Percentiles rank a stretch among this genome's conserved stretches.
phyloP scores from a whole-genome alignment of 179 eudicot genomes.

The Spergularia azorica region DNA sequence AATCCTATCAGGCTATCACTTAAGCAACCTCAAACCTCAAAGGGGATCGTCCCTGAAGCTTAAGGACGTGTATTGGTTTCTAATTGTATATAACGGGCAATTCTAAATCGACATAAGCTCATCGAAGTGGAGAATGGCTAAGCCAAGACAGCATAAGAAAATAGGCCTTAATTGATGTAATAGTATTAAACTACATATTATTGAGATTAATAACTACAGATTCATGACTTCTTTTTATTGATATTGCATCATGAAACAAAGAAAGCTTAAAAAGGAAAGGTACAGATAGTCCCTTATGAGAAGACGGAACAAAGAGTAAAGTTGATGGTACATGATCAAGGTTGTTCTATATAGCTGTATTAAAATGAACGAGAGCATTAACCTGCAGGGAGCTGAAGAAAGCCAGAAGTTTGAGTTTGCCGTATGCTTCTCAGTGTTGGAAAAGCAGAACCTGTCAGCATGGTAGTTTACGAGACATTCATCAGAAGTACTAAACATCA shows the following conservation, averaged over 20 bases:
- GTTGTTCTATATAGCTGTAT: not conserved
- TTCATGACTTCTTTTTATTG: no score
- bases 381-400: slow-evolving; percentile 48
- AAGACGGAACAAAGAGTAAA: not conserved
- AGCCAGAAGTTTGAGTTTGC: slow-evolving; percentile 29
- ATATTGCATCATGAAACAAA: not conserved
- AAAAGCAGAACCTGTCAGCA: slow-evolving; percentile 36
- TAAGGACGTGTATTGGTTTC: not conserved
- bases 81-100: not conserved
- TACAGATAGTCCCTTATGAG: not conserved
- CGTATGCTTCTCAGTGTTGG: slow-evolving; percentile 47
- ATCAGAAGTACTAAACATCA: slow-evolving; percentile 9
- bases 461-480: slow-evolving; percentile 7
- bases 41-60: not conserved
- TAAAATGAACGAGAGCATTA: slow-evolving; percentile 16
- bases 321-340: not conserved
- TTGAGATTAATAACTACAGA: not conserved
- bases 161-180: not conserved
- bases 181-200: not conserved
- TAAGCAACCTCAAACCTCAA: not conserved
- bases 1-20: not conserved
- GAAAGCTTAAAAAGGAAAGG: not conserved
- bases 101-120: not conserved
- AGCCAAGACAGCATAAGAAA: not conserved
- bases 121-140: slow-evolving; percentile 3